Conservation (phyloP, 2,329 filamentous ascomycete species). For the Arthrobotrys pseudoclavata region DNA sequence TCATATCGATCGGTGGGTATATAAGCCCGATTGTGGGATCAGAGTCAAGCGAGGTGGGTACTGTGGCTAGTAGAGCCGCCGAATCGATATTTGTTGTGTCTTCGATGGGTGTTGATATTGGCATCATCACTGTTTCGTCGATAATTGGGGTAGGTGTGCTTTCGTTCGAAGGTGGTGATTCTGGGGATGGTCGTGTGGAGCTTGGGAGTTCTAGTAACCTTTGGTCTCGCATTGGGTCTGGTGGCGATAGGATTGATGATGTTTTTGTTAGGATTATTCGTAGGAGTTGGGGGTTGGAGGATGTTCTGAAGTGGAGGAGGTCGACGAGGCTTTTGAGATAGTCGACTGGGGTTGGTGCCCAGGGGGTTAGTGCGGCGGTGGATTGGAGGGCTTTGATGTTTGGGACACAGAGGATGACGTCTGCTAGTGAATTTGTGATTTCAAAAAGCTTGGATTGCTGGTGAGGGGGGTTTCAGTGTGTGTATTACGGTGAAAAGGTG, state of each 20-base stretch:
- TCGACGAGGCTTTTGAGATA: conserved; percentile 57
- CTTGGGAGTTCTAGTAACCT: conserved; percentile 47
- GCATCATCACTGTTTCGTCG: conserved; percentile 21
- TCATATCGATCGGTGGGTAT: conserved; percentile 46
- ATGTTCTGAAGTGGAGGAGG: conserved; percentile 48
- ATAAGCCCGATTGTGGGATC: conserved; percentile 24
- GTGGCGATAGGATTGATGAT: conserved; percentile 47
- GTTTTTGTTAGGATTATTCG: conserved; percentile 53
- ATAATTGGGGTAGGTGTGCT: conserved; percentile 23
- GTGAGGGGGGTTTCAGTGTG: neutral
- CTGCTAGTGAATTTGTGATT: conserved; percentile 57
- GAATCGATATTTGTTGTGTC: conserved; percentile 12
- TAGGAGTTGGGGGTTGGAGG: conserved; percentile 46
- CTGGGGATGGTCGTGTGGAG: conserved; percentile 52
- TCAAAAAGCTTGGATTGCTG: conserved; percentile 59
- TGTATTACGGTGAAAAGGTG: neutral
- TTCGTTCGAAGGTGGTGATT: conserved; percentile 53
- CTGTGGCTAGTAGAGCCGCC: conserved; percentile 14
- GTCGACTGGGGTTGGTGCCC: conserved; percentile 44
- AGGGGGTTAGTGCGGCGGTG: conserved; percentile 1
- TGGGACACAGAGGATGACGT: conserved; percentile 56
- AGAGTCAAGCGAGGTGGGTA: conserved; percentile 9
- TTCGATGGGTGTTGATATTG: conserved; percentile 26
- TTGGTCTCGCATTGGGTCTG: conserved; percentile 47
- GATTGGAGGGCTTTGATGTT: conserved; percentile 38